Evolutionary conservation across 2,329 filamentous ascomycete genomes (phyloP).

Genomic region (Lachnellula cervina): DNA sequence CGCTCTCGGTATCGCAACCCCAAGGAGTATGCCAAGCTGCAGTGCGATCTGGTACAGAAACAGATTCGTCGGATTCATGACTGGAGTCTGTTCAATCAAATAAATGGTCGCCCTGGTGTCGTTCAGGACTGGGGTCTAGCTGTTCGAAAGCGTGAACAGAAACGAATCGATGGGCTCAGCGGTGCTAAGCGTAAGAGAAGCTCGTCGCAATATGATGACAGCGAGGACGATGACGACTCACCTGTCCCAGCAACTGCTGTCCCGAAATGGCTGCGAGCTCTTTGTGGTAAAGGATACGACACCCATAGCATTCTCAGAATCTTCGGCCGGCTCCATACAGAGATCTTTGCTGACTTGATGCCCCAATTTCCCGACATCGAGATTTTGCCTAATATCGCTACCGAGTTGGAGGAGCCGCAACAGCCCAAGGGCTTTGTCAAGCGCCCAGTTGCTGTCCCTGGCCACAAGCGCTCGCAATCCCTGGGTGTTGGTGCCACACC

Average conservation of each 20-base stretch:
- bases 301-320: conserved; percentile 33
- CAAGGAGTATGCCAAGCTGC: conserved; percentile 54
- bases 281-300: conserved; percentile 31
- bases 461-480: conserved; percentile 31
- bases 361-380: conserved; percentile 38
- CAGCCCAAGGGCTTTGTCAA: conserved; percentile 28
- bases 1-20: conserved; percentile 65
- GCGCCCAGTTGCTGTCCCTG: conserved; percentile 10
- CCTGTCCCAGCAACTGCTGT: conserved; percentile 29
- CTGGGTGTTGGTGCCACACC: conserved; percentile 21
- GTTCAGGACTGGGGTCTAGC: conserved; percentile 58
- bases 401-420: conserved; percentile 24
- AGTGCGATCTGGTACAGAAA: conserved; percentile 58
- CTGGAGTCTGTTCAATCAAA: conserved; percentile 53
- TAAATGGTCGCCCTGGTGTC: conserved; percentile 36
- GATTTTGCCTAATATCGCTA: conserved; percentile 34
- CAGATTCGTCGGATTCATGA: conserved; percentile 58
- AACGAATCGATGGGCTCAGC: conserved; percentile 44
- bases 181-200: conserved; percentile 25
- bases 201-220: conserved; percentile 20
- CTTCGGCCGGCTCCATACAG: conserved; percentile 33
- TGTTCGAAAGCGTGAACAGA: conserved; percentile 60
- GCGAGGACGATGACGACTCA: conserved; percentile 23
- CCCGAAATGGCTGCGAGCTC: conserved; percentile 29
- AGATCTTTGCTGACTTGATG: conserved; percentile 32